phyloP scores from a whole-genome alignment of 2,329 filamentous ascomycete species.

The Eutypella sp. region DNA sequence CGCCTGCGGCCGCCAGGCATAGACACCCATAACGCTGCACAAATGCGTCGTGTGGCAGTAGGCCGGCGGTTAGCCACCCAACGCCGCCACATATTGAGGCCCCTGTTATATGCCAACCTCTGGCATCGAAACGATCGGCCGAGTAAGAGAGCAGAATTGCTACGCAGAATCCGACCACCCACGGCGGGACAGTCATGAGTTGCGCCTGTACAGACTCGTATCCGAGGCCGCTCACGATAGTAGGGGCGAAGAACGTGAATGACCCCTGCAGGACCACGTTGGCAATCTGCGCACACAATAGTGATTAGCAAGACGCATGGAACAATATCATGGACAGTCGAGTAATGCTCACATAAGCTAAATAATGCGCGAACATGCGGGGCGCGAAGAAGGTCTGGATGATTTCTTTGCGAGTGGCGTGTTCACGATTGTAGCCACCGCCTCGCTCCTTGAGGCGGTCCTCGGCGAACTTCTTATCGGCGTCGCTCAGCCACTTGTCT shows the following conservation, averaged over 20 bases:
- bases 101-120: constrained; percentile 19
- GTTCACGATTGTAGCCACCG: constrained; percentile 31
- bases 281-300: constrained; percentile 13
- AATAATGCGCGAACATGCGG: constrained; percentile 33
- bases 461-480: constrained; percentile 16
- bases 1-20: constrained; percentile 31
- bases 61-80: constrained; percentile 27
- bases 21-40: constrained; percentile 29
- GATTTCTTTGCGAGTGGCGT: constrained; percentile 29
- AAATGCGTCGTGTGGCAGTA: constrained; percentile 21
- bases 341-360: constrained; percentile 19
- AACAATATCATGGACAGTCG: neutral
- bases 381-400: constrained; percentile 30
- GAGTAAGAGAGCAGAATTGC: constrained; percentile 20
- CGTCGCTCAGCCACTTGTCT: constrained; percentile 16
- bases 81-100: constrained; percentile 23
- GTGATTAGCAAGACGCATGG: neutral
- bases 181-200: constrained; percentile 23
- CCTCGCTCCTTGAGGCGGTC: constrained; percentile 22
- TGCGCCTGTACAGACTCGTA: constrained; percentile 23
- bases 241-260: constrained; percentile 48
- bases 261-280: constrained; percentile 22
- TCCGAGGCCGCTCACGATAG: constrained; percentile 42
- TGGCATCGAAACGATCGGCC: constrained; percentile 17
- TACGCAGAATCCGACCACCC: constrained; percentile 22